Evolutionary conservation across 2,329 filamentous ascomycete species (phyloP).

Genomic region (Sarocladium oryzae): DNA sequence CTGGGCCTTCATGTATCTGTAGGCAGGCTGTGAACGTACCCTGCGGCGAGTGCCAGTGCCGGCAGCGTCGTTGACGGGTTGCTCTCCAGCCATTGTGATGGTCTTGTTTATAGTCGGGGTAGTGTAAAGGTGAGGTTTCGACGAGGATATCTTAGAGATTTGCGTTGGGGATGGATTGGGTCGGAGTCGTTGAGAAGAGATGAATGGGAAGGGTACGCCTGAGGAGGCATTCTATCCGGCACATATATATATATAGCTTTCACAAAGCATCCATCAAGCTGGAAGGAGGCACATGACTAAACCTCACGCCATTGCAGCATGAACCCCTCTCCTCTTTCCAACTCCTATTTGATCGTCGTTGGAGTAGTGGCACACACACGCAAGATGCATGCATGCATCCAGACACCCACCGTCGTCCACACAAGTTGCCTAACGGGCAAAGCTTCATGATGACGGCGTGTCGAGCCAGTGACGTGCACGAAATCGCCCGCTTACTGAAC

Average conservation of each 20-base stretch:
- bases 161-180: neutral
- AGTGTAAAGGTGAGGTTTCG: neutral
- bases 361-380: neutral
- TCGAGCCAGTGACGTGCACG: conserved; percentile 8
- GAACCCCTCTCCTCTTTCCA: neutral
- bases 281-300: conserved; percentile 7
- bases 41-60: conserved; percentile 21
- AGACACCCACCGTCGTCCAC: neutral
- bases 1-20: too few relatives aligned
- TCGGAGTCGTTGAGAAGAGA: neutral
- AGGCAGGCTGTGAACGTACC: conserved; percentile 15
- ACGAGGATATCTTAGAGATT: too few relatives aligned
- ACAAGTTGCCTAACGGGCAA: neutral
- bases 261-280: neutral
- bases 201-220: too few relatives aligned
- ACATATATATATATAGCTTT: conserved; percentile 1
- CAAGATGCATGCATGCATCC: neutral
- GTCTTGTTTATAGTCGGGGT: neutral
- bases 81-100: conserved; percentile 4
- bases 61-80: conserved; percentile 12
- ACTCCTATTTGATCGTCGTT: neutral
- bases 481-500: neutral
- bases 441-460: conserved; percentile 5
- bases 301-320: neutral
- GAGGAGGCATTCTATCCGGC: too few relatives aligned